Evolutionary conservation across 2,329 filamentous ascomycete genomes (phyloP).

Genomic region (Epichloe gansuensis): DNA sequence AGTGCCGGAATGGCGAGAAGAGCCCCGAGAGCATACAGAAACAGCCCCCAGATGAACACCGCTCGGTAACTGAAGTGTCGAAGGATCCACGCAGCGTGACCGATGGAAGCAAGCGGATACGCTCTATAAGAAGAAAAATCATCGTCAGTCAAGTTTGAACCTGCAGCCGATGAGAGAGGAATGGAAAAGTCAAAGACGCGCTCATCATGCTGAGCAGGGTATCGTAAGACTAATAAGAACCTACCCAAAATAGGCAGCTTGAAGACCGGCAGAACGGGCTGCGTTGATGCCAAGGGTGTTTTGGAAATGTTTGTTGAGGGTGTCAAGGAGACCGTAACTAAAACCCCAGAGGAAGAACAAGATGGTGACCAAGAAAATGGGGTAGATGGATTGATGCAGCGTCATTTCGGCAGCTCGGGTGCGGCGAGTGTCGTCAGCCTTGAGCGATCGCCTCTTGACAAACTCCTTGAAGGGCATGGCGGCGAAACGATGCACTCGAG

Average conservation of each 20-base stretch:
- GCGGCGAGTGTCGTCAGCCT: conserved; percentile 26
- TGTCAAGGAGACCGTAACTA: conserved; percentile 32
- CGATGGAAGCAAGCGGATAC: conserved; percentile 57
- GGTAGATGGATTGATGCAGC: conserved; percentile 51
- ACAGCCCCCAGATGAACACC: conserved; percentile 56
- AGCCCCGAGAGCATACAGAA: conserved; percentile 52
- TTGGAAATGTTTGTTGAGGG: conserved; percentile 39
- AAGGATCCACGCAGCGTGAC: conserved; percentile 50
- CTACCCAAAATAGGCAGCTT: conserved; percentile 44
- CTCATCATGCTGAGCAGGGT: no score
- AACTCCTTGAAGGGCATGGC: conserved; percentile 31
- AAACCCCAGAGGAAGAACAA: conserved; percentile 36
- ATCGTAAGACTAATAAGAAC: background rate
- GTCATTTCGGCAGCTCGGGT: conserved; percentile 44
- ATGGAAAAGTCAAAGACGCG: no score
- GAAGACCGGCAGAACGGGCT: conserved; percentile 33
- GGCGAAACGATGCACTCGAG: background rate
- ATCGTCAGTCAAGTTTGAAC: conserved; percentile 20
- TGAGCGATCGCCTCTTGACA: conserved; percentile 31
- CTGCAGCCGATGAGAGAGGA: background rate
- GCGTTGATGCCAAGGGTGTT: conserved; percentile 29
- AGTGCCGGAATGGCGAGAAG: conserved; percentile 43
- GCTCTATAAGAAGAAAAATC: conserved; percentile 26
- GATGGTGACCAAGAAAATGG: conserved; percentile 42
- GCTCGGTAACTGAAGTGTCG: conserved; percentile 52